phyloP scores from a whole-genome alignment of 257 asterid species.

The Cinchona pubescens region DNA sequence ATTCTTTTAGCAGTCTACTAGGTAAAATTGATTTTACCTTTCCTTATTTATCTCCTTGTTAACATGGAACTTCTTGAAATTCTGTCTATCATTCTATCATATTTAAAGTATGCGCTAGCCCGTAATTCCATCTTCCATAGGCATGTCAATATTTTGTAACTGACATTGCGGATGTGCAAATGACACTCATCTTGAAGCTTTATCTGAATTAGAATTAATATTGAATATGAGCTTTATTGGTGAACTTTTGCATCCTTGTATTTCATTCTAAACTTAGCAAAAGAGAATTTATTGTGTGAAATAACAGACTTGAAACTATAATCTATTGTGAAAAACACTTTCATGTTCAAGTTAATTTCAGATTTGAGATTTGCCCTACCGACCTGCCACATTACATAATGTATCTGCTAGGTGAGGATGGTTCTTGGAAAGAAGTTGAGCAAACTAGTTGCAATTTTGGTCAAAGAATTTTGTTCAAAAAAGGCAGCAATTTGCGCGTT shows the following conservation, averaged over 20 bases:
- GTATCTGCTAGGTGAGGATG: too few species aligned
- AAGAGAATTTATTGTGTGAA: too few species aligned
- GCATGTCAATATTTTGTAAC: neutral
- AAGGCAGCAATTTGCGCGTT: neutral
- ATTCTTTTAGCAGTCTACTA: slow-evolving; percentile 19
- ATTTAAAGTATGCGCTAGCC: neutral
- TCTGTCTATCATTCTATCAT: neutral
- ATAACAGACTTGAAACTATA: too few species aligned
- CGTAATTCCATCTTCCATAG: neutral
- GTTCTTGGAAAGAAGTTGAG: too few species aligned
- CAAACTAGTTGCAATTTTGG: neutral
- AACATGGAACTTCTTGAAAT: neutral
- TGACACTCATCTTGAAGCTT: neutral
- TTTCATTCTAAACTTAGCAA: too few species aligned
- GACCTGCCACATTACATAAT: too few species aligned
- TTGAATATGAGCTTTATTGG: too few species aligned
- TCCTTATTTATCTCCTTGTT: neutral
- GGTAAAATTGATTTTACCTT: slow-evolving; percentile 8
- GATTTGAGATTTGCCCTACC: too few species aligned
- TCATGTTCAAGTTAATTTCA: too few species aligned
- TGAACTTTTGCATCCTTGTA: too few species aligned
- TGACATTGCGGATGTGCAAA: neutral
- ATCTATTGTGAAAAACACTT: too few species aligned
- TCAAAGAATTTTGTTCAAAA: neutral
- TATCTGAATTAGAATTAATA: too few species aligned